Conservation (phyloP, 805 yeast genomes). For the Saturnispora silvae region DNA sequence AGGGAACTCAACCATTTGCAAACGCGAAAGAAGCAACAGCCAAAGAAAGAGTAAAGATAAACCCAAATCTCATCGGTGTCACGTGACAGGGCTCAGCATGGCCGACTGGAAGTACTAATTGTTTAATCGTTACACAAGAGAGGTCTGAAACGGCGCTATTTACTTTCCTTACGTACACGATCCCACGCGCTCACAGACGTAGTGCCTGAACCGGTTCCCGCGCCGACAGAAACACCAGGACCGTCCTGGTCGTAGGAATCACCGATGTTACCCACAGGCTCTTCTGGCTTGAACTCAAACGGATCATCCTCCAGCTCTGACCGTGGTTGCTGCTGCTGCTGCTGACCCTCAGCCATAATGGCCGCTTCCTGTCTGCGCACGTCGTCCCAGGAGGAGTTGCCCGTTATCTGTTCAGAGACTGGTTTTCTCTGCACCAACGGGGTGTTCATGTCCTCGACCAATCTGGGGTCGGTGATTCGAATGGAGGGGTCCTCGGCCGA, state of each 20-base stretch:
- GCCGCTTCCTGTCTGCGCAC: slow-evolving; percentile 12
- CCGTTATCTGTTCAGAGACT: not conserved
- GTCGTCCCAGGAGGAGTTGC: slow-evolving; percentile 20
- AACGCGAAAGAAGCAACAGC: too few species aligned
- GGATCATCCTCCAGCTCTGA: slow-evolving; percentile 3
- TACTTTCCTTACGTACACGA: not conserved
- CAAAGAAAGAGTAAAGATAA: too few species aligned
- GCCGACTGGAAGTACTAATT: too few species aligned
- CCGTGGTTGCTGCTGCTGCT: not conserved
- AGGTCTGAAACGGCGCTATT: too few species aligned
- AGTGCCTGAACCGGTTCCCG: too few species aligned
- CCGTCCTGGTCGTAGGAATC: slow-evolving; percentile 5
- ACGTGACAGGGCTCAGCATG: too few species aligned
- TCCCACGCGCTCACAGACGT: not conserved
- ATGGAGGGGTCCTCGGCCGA: slow-evolving; percentile 42
- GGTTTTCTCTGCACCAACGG: slow-evolving; percentile 1
- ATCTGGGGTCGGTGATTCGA: slow-evolving; percentile 47
- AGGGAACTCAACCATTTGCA: slow-evolving; percentile 12
- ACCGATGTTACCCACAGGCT: not conserved
- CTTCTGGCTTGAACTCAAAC: not conserved
- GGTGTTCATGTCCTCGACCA: slow-evolving; percentile 7
- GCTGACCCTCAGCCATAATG: not conserved
- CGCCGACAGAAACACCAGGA: too few species aligned
- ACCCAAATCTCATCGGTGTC: too few species aligned
- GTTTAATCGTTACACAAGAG: too few species aligned